Conservation (phyloP, 192 early-diverging fungal species). For the Coemansia aciculifera region DNA sequence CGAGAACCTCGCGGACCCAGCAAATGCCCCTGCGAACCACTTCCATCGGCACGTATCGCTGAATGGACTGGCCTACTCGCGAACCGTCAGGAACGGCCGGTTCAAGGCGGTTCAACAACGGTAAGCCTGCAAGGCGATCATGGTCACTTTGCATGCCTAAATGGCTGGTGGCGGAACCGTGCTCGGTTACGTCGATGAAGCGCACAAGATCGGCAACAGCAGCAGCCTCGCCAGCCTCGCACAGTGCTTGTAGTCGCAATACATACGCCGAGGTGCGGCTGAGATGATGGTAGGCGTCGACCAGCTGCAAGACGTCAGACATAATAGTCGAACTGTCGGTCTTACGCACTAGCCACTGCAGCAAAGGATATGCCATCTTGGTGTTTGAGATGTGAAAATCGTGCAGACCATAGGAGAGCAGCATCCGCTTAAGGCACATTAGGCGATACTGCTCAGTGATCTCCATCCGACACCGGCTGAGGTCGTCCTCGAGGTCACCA, state of each 20-base stretch:
- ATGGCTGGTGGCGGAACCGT: slow-evolving; percentile 8
- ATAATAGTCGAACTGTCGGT: slow-evolving; percentile 57
- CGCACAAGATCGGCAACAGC: slow-evolving; percentile 12
- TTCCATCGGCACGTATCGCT: slow-evolving; percentile 30
- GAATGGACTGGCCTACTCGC: not conserved
- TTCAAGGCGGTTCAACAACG: not conserved
- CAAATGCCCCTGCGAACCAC: slow-evolving; percentile 36
- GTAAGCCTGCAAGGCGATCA: not conserved
- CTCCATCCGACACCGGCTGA: slow-evolving; percentile 35
- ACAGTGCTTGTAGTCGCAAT: slow-evolving; percentile 56
- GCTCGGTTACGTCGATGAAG: slow-evolving; percentile 33
- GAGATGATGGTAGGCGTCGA: slow-evolving; percentile 62
- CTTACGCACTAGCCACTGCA: slow-evolving; percentile 57
- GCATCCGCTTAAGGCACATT: slow-evolving; percentile 65
- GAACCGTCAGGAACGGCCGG: not conserved
- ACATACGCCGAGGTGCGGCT: slow-evolving; percentile 58
- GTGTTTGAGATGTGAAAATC: slow-evolving; percentile 63
- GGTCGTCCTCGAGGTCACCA: slow-evolving; percentile 15
- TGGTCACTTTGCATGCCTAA: not conserved
- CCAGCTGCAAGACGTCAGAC: slow-evolving; percentile 60
- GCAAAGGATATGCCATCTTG: slow-evolving; percentile 53
- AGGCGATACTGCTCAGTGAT: slow-evolving; percentile 64
- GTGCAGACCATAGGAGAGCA: slow-evolving; percentile 58
- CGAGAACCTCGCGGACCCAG: slow-evolving; percentile 48
- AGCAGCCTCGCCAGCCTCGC: slow-evolving; percentile 41